Conservation (phyloP, 1,284 basidiomycete genomes). For the Macrocybe sp. region DNA sequence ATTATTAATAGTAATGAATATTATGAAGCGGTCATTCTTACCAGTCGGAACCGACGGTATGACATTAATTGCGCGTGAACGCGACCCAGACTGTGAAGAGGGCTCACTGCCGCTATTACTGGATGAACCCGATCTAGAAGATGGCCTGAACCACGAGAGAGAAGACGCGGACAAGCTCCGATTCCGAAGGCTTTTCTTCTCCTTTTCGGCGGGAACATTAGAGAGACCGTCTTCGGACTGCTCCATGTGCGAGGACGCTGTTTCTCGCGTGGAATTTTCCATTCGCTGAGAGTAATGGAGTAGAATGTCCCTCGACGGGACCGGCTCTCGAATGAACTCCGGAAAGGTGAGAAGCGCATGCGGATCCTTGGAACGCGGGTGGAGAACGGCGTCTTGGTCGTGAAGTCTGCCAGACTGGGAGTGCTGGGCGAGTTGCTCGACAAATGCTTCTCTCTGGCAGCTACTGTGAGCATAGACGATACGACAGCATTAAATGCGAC, state of each 20-base stretch:
- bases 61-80: conserved; percentile 11
- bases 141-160: conserved; percentile 56
- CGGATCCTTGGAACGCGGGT: conserved; percentile 43
- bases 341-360: conserved; percentile 55
- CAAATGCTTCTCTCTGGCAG: conserved; percentile 62
- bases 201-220: conserved; percentile 17
- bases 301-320: conserved; percentile 19
- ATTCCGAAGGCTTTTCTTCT: conserved; percentile 38
- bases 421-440: conserved; percentile 63
- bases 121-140: conserved; percentile 23
- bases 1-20: conserved; percentile 10
- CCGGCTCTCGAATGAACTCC: conserved; percentile 60
- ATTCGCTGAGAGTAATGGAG: no score
- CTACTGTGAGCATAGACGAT: conserved; percentile 6
- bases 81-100: conserved; percentile 12
- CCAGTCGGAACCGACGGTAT: conserved; percentile 11
- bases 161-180: conserved; percentile 72
- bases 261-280: conserved; percentile 29
- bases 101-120: conserved; percentile 3
- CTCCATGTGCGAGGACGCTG: conserved; percentile 18
- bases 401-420: conserved; percentile 65
- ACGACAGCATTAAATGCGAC: conserved; percentile 9
- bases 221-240: conserved; percentile 11
- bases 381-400: conserved; percentile 63
- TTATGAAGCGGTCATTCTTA: conserved; percentile 4